Conservation (phyloP, 23 red algal genomes). For the Pyropia haitanensis region DNA sequence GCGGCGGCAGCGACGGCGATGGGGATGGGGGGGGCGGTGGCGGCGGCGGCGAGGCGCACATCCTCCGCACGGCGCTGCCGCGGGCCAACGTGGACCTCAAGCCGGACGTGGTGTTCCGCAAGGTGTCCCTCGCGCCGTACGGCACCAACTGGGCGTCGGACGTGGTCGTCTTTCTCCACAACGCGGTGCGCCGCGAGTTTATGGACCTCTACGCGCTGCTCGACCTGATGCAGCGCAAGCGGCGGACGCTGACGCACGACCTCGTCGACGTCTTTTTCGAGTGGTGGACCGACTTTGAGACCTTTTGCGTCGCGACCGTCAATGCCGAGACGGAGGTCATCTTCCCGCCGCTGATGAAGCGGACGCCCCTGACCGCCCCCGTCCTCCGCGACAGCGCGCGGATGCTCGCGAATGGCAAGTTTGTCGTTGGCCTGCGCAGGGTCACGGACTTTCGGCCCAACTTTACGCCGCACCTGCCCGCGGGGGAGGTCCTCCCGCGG, state of each 20-base stretch:
- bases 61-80: too few species aligned
- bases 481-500: conserved; percentile 39
- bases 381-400: conserved; percentile 32
- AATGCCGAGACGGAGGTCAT: too few species aligned
- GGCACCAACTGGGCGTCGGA: conserved; percentile 48
- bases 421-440: conserved; percentile 16
- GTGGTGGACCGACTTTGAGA: conserved; percentile 45
- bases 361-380: too few species aligned
- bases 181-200: conserved; percentile 47
- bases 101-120: conserved; percentile 21
- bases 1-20: too few species aligned
- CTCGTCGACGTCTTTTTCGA: conserved; percentile 61
- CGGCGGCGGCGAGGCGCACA: too few species aligned
- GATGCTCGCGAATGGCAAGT: conserved; percentile 39
- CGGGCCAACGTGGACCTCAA: conserved; percentile 2
- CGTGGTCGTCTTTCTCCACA: conserved; percentile 39
- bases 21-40: too few species aligned
- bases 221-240: conserved; percentile 41
- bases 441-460: conserved; percentile 36
- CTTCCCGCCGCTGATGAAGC: too few species aligned
- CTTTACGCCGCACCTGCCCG: conserved; percentile 48
- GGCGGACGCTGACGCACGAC: conserved; percentile 30
- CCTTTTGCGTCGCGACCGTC: conserved; percentile 7
- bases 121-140: conserved; percentile 28
- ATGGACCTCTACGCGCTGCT: conserved; percentile 30